Conservation (phyloP, 352 stramenopile genomes). For the Phytopythium sindhum region DNA sequence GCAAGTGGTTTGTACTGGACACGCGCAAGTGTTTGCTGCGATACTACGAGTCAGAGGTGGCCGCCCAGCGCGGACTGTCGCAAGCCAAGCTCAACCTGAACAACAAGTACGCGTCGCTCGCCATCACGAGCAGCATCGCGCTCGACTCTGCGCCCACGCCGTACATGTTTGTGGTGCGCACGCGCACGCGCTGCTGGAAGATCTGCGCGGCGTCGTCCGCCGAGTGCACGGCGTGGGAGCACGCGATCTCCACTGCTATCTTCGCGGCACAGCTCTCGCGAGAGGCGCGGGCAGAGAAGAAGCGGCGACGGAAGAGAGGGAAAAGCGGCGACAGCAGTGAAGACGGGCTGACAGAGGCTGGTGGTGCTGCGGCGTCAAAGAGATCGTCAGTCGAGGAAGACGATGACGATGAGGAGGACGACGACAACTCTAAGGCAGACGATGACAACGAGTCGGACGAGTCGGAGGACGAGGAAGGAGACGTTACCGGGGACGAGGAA, state of each 20-base stretch:
- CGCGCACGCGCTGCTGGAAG: conserved; percentile 68
- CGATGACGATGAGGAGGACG: conserved; percentile 36
- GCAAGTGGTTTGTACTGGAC: conserved; percentile 80
- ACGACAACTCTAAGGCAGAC: conserved; percentile 36
- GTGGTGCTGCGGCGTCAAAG: conserved; percentile 7
- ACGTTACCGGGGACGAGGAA: conserved; percentile 13
- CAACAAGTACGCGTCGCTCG: conserved; percentile 57
- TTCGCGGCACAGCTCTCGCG: conserved; percentile 52
- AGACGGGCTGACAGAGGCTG: neutral
- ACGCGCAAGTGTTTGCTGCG: conserved; percentile 53
- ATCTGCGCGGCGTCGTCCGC: conserved; percentile 48
- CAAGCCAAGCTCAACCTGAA: conserved; percentile 61
- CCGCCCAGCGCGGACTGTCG: conserved; percentile 49
- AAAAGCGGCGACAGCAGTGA: neutral
- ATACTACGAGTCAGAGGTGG: conserved; percentile 72
- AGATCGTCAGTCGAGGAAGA: conserved; percentile 24
- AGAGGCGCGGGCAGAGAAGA: conserved; percentile 27
- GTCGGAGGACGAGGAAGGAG: conserved; percentile 29
- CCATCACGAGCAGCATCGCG: conserved; percentile 53
- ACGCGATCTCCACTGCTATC: conserved; percentile 71
- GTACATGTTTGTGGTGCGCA: conserved; percentile 67
- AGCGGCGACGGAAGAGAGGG: conserved; percentile 17
- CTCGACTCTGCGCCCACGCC: conserved; percentile 59
- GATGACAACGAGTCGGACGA: conserved; percentile 33
- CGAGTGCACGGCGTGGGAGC: conserved; percentile 70